Conservation (phyloP, 2,329 filamentous ascomycete species). For the Parasarocladium wereldwijsianum region DNA sequence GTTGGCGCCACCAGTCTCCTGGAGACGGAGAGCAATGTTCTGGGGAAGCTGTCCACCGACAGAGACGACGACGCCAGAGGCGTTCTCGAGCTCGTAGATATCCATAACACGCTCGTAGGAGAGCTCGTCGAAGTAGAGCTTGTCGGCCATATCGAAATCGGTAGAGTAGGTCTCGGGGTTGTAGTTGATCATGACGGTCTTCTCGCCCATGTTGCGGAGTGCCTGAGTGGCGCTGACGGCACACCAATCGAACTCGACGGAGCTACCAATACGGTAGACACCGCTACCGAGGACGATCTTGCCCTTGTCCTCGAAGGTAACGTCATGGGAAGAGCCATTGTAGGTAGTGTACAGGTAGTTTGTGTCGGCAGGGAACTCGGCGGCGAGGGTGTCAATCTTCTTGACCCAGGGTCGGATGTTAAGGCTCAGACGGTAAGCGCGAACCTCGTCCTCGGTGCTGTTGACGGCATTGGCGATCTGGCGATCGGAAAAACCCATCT, state of each 20-base stretch:
- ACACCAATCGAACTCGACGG: slow-evolving; percentile 98
- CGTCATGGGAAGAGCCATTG: slow-evolving; percentile 87
- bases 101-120: slow-evolving; percentile 98
- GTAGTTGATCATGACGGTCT: slow-evolving; percentile 95
- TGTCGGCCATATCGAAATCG: slow-evolving; percentile 81
- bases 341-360: slow-evolving; percentile 98
- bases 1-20: slow-evolving; percentile 79
- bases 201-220: slow-evolving; percentile 75
- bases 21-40: slow-evolving; percentile 89
- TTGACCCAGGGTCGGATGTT: slow-evolving; percentile 93
- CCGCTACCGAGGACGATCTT: slow-evolving; percentile 82
- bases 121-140: slow-evolving; percentile 91
- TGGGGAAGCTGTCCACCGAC: slow-evolving; percentile 93
- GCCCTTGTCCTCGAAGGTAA: slow-evolving; percentile 85
- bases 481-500: slow-evolving; percentile 92
- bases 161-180: slow-evolving; percentile 49
- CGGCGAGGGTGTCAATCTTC: slow-evolving; percentile 94
- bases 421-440: slow-evolving; percentile 69
- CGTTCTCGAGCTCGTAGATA: slow-evolving; percentile 85
- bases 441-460: slow-evolving; percentile 78
- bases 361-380: slow-evolving; percentile 87
- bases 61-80: slow-evolving; percentile 81
- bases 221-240: slow-evolving; percentile 80
- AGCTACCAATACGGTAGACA: slow-evolving; percentile 94
- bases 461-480: slow-evolving; percentile 83